Evolutionary conservation across 1,139 yeast species (phyloP), one percentile per base, ranked within the genome.

Genomic region (Candida glucosophila): DNA sequence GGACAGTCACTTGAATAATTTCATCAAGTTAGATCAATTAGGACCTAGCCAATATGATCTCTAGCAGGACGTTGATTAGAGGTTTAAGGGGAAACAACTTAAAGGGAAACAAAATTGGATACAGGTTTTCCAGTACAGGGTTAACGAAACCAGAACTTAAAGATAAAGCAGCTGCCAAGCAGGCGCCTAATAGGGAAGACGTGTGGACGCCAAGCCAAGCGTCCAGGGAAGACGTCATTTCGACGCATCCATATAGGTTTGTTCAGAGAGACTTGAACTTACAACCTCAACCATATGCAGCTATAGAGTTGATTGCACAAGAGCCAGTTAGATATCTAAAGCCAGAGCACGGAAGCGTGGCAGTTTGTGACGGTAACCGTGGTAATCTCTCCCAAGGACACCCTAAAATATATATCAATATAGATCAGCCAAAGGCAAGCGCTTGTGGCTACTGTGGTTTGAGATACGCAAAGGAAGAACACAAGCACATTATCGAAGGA

Each of bases 281-380:
- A 31, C 92, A 83, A 55, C 95, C 95, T 33, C 70, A 70, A 44
- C 88, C 94, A 5, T 72, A 75, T 37, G 83, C 94, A 24, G 94
- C 93, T 34, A 83, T 83, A 47, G 90, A 82, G 29, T 66, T 83
- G 51, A 80, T 83, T 44, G 77, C 81, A 22, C 56, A 78, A 45
- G 75, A 76, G 45, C 94, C 95, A 7, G 58, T 83, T 25, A 60
- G 73, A 41, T 79, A 71, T 48, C 59, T 82, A 38, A 42, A 52
- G 23, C 64, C 63, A 19, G n/a, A n/a, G n/a, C 18, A 16, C 8
- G 67, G 63, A 12, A 67, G 71, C 43, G 52, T 74, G 31, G 95
- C 94, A 2, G 92, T 79, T 13, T 83, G 95, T 49, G 85, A 80
- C 45, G 95, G 94, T 20, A 82, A 83, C 41, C 74, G 66, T 43